A percentile compares a stretch with the other conserved stretches of the same genome.
Evolutionary conservation across 139 green algal genomes (phyloP).

Genomic region (Limnomonas spitsbergensis): DNA sequence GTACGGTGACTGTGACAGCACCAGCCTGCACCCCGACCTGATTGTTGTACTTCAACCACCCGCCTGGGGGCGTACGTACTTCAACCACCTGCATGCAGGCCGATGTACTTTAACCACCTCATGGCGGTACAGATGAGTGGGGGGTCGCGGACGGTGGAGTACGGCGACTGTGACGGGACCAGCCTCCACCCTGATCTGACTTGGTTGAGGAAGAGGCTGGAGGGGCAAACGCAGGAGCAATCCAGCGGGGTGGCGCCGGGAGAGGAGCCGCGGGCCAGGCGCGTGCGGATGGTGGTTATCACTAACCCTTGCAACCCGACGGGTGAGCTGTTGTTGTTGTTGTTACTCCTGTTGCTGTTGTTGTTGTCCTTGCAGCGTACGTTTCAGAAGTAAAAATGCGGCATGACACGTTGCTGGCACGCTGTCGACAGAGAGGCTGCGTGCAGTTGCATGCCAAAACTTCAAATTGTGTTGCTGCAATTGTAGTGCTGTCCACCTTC

Average conservation of each 20-base stretch:
- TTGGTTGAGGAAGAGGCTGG: slow-evolving; percentile 35
- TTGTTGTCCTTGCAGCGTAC: too few species aligned
- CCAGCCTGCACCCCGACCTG: too few species aligned
- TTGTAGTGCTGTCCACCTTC: too few species aligned
- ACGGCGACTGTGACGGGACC: slow-evolving; percentile 41
- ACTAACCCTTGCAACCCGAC: slow-evolving; percentile 89
- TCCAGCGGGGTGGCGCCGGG: too few species aligned
- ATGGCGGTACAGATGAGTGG: slow-evolving; percentile 59
- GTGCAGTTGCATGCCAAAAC: background rate
- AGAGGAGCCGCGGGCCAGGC: background rate
- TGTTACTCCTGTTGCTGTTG: too few species aligned
- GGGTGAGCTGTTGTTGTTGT: too few species aligned
- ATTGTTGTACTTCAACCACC: too few species aligned
- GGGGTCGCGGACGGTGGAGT: slow-evolving; percentile 17
- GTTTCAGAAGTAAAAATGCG: background rate
- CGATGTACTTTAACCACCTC: slow-evolving; percentile 96
- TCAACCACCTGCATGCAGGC: too few species aligned
- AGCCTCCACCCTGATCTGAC: slow-evolving; percentile 49
- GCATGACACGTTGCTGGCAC: background rate
- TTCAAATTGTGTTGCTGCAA: too few species aligned
- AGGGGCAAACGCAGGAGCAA: slow-evolving; percentile 5
- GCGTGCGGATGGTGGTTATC: slow-evolving; percentile 34
- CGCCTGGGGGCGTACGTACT: too few species aligned
- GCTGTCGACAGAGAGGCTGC: background rate
- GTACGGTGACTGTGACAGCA: too few species aligned